Evolutionary conservation across 2,329 filamentous ascomycete species (phyloP).

Genomic region (Zopfia rhizophila): DNA sequence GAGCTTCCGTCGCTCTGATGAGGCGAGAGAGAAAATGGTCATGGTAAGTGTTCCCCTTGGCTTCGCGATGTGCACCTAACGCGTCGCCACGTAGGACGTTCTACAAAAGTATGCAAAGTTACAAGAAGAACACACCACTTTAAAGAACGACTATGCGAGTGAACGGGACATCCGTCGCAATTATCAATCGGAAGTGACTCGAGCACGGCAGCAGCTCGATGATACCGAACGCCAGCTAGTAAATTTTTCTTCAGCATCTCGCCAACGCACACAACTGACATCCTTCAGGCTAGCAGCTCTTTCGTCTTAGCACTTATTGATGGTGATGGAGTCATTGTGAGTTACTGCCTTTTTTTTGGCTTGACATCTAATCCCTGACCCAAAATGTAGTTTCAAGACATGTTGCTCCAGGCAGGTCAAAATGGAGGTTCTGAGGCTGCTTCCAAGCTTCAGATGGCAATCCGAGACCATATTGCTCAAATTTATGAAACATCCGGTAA

Average conservation of each 20-base stretch:
- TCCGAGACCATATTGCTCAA: slow-evolving; percentile 54
- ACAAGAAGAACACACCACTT: slow-evolving; percentile 33
- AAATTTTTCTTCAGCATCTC: slow-evolving; percentile 22
- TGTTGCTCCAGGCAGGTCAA: slow-evolving; percentile 52
- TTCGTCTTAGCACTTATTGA: slow-evolving; percentile 61
- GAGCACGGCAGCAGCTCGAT: slow-evolving; percentile 28
- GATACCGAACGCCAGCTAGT: slow-evolving; percentile 40
- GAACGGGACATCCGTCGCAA: slow-evolving; percentile 44
- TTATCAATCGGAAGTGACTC: slow-evolving; percentile 40
- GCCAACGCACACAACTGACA: too few relatives aligned
- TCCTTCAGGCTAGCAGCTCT: slow-evolving; percentile 48
- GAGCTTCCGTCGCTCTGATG: slow-evolving; percentile 47
- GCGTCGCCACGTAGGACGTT: slow-evolving; percentile 35
- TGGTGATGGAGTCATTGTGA: slow-evolving; percentile 60
- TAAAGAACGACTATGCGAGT: slow-evolving; percentile 43
- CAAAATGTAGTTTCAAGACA: slow-evolving; percentile 55
- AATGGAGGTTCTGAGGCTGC: slow-evolving; percentile 61
- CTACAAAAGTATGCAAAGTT: slow-evolving; percentile 39
- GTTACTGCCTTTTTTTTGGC: slow-evolving; percentile 17
- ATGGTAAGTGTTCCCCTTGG: slow-evolving; percentile 30
- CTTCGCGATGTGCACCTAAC: slow-evolving; percentile 25
- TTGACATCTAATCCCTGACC: slow-evolving; percentile 7
- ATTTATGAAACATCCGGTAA: slow-evolving; percentile 53
- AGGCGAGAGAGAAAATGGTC: slow-evolving; percentile 48
- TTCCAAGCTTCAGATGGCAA: slow-evolving; percentile 53